Evolutionary conservation across 345 rosid species (phyloP), one percentile per base, ranked within the genome.

Genomic region (Lumnitzera littorea): DNA sequence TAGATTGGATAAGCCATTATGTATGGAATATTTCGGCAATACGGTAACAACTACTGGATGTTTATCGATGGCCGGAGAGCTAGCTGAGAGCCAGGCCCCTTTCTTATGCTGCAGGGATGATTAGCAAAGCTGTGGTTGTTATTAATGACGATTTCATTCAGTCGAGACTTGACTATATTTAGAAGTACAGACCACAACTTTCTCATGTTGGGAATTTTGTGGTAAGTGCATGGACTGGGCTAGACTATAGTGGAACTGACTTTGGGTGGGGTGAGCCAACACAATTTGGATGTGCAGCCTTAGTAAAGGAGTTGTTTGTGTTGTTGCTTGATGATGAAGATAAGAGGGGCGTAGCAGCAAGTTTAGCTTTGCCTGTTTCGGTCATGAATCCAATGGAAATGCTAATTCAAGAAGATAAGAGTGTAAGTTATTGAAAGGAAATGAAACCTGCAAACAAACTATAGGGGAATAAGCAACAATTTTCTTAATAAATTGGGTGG

Each of bases 181-280:
- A 60, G 47, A 13, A 27, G 52, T 47, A 62, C 24, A 55, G 46
- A 52, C 60, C 50, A 6, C 67, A 41, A 17, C 62, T 66, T 46
- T 29, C 71, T 46, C 58, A 31, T 10, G 62, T 31, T 24, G 64
- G 64, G 43, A 67, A 67, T 3, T 27, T 66, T 12, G 53, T 54
- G 62, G 62, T 72, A 51, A 62, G 68, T 53, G 67, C 75, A 6
- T 66, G 75, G 75, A 61, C 70, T 0, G 56, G 70, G 56, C 48
- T 71, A 51, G 51, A 66, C 2, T 57, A 51, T 46, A 64, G 62
- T 27, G 1, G 24, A 12, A 41, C 67, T 0, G 12, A 72, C 66
- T 72, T 72, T 16, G 75, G 72, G 47, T 67, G 69, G 72, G 76
- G 69, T 2, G 62, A 58, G 61, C 65, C 76, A 50, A 50, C 51